Evolutionary conservation across 345 rosid species (phyloP).

Genomic region (Laguncularia racemosa): DNA sequence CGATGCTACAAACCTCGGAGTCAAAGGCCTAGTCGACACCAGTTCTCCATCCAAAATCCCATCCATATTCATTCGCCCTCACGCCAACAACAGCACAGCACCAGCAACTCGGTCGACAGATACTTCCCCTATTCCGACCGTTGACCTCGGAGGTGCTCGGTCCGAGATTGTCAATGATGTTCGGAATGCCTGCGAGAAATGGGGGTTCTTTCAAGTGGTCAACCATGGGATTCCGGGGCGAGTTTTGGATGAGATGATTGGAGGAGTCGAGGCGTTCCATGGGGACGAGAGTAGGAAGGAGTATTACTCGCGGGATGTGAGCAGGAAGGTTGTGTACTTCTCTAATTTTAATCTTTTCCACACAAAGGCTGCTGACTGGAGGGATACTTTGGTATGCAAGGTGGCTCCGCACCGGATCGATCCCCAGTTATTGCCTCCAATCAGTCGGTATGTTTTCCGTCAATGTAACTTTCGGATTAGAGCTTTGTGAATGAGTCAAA

Average conservation of each 20-base stretch:
- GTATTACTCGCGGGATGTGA: slow-evolving; percentile 12
- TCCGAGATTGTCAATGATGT: too few species aligned
- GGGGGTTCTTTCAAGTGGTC: slow-evolving; percentile 14
- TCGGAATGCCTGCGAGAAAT: slow-evolving; percentile 5
- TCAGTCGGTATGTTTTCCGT: slow-evolving; percentile 7
- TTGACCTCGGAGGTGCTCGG: too few species aligned
- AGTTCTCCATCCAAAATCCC: too few species aligned
- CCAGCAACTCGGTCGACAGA: too few species aligned
- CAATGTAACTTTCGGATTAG: too few species aligned
- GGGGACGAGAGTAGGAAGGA: slow-evolving; percentile 11
- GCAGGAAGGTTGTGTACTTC: slow-evolving; percentile 12
- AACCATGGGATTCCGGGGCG: not conserved
- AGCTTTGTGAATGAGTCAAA: too few species aligned
- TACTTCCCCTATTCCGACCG: too few species aligned
- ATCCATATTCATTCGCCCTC: too few species aligned
- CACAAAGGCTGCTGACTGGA: slow-evolving; percentile 14
- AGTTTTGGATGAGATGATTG: slow-evolving; percentile 1
- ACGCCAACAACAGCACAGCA: too few species aligned
- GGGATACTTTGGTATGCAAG: slow-evolving; percentile 14
- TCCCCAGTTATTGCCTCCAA: slow-evolving; percentile 8
- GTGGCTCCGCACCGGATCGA: slow-evolving; percentile 5
- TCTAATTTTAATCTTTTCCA: slow-evolving; percentile 15
- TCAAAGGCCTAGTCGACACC: too few species aligned
- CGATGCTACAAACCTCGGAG: too few species aligned
- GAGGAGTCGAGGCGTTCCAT: slow-evolving; percentile 5